Evolutionary conservation across 148 eudicot species (phyloP), one percentile per base, ranked within the genome.

Genomic region (Amaranthus palmeri): DNA sequence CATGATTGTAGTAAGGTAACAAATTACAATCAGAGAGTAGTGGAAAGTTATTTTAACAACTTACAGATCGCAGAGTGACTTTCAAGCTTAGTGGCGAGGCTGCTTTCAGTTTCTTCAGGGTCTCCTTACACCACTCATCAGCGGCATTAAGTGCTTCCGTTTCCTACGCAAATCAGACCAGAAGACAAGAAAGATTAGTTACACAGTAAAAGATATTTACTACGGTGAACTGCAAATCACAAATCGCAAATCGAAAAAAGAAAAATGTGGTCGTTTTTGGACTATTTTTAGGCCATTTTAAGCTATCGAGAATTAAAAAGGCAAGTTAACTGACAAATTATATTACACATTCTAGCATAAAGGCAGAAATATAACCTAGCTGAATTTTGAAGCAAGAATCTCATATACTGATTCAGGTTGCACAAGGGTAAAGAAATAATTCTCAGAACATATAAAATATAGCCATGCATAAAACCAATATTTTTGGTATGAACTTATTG

Each of bases 31-130:
- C n/a, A 54, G 62, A 78, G 55, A 66, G 55, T 45, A 46, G 58
- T 42, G 8, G 18, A 36, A 10, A 25, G 53, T 65, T 61, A 48
- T 13, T 65, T 68, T 47, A 58, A 18, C 14, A 73, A 83, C 98
- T 85, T 79, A 93, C 99, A 49, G 99, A 95, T 81, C 87, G 88
- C 79, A 91, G 77, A 58, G 97, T 82, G 74, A 91, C 83, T 88
- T 95, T 95, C 66, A 92, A 84, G 83, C 97, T 92, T 83, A 95
- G 77, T 46, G 99, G 97, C 68, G 99, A 92, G 47, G 97, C 93
- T 74, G 86, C 97, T 72, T 84, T 88, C 18, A 95, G 82, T 81
- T 87, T 95, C 74, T 70, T 79, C 54, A 88, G 84, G 72, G 88
- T 83, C 52, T 86, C 75, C 5, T 67, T 72, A 71, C 84, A 87